These are phyloP conservation scores for Dendrothele bispora DNA, from an alignment of 768 basidiomycete genomes.

Conservation along the genomic window DNA sequence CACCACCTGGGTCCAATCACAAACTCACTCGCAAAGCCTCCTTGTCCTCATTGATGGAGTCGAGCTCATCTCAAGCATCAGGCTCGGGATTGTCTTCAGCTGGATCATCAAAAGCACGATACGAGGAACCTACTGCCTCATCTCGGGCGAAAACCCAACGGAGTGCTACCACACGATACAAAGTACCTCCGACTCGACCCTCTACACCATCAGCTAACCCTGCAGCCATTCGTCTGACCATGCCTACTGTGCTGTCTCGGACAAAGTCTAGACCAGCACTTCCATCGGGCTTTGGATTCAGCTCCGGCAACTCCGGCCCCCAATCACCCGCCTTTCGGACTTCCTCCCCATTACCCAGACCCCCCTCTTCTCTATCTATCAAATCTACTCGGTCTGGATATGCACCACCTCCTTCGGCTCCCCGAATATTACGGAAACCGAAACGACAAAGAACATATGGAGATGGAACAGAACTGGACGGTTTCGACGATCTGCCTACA, in stretches of 20 bases:
- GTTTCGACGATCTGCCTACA: slow-evolving; percentile 83
- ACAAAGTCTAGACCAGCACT: slow-evolving; percentile 74
- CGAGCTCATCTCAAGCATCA: slow-evolving; percentile 48
- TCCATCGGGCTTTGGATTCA: slow-evolving; percentile 66
- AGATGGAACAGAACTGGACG: slow-evolving; percentile 89
- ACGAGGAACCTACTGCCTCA: slow-evolving; percentile 79
- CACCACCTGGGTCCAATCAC: slow-evolving; percentile 62
- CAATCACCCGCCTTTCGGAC: slow-evolving; percentile 44
- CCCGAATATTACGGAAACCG: slow-evolving; percentile 72
- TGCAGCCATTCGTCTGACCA: slow-evolving; percentile 76
- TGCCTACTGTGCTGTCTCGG: slow-evolving; percentile 83
- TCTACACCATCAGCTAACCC: slow-evolving; percentile 80
- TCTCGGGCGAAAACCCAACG: slow-evolving; percentile 76
- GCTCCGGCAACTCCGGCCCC: slow-evolving; percentile 33
- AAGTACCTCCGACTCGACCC: slow-evolving; percentile 74
- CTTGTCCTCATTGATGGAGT: slow-evolving; percentile 71
- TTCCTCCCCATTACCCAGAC: slow-evolving; percentile 60
- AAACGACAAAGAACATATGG: slow-evolving; percentile 78
- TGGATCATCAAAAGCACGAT: slow-evolving; percentile 48
- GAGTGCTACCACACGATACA: slow-evolving; percentile 65
- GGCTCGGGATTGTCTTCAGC: slow-evolving; percentile 47
- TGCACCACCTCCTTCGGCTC: slow-evolving; percentile 39
- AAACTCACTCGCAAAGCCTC: slow-evolving; percentile 77
- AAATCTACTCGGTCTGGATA: slow-evolving; percentile 33
- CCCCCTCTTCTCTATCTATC: slow-evolving; percentile 55